Evolutionary conservation across 768 basidiomycete species (phyloP).

Genomic region (Hericium erinaceus): DNA sequence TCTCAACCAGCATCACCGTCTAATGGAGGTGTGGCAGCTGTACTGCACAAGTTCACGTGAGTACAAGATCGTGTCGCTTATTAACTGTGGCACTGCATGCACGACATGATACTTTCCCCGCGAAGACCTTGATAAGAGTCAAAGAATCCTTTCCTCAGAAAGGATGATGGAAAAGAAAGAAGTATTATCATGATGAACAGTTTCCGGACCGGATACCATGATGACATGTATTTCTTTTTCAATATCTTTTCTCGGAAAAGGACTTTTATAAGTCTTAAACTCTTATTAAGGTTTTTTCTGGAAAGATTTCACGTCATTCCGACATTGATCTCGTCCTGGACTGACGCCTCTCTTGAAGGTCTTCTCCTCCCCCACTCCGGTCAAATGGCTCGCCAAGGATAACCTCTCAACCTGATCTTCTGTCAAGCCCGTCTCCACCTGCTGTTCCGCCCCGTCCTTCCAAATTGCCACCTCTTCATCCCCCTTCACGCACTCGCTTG

Average conservation of each 20-base stretch:
- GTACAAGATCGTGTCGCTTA: background rate
- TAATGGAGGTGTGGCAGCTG: background rate
- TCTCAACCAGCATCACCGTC: background rate
- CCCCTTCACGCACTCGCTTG: background rate
- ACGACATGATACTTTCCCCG: background rate
- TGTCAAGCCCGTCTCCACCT: background rate
- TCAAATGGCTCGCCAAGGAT: background rate
- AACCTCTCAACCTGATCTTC: background rate
- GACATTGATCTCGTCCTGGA: background rate
- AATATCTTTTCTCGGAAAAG: too few relatives aligned
- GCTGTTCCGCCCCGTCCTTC: background rate
- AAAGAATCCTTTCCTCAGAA: background rate
- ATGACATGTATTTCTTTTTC: background rate
- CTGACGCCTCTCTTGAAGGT: background rate
- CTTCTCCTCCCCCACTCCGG: background rate
- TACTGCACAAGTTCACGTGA: slow-evolving; percentile 1
- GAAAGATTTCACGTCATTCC: too few relatives aligned
- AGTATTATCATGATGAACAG: background rate
- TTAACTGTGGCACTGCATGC: background rate
- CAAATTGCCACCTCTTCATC: background rate
- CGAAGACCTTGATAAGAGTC: background rate
- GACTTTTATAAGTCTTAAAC: too few relatives aligned
- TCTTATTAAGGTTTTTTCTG: too few relatives aligned
- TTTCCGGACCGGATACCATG: background rate
- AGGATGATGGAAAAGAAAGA: background rate